These are phyloP conservation scores for Lolium multiflorum DNA, from an alignment of 176 grass and related monocot genomes.

Conservation along the genomic window DNA sequence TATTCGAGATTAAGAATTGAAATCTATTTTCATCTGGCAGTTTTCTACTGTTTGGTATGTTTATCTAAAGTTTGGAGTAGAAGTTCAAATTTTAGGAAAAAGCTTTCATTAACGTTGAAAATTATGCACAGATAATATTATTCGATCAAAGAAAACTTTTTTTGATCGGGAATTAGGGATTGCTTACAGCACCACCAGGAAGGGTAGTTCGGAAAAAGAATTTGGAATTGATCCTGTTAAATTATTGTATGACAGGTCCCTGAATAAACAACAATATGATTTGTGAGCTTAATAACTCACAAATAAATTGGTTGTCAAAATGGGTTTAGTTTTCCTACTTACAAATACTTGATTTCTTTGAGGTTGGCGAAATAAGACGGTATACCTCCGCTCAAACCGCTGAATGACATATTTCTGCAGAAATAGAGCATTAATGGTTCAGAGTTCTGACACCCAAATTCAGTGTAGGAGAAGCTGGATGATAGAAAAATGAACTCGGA, in stretches of 20 bases:
- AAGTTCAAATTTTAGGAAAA: too few species aligned
- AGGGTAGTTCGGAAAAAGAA: slow-evolving; percentile 44
- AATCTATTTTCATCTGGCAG: too few species aligned
- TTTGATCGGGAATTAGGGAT: not conserved
- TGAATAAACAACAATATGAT: slow-evolving; percentile 27
- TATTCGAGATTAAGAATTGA: too few species aligned
- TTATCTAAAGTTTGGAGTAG: too few species aligned
- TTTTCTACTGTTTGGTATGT: too few species aligned
- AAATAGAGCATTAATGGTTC: not conserved
- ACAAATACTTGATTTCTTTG: slow-evolving; percentile 50
- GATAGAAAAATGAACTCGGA: slow-evolving; percentile 20
- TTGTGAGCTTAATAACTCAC: not conserved
- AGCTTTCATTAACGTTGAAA: not conserved
- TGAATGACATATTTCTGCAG: slow-evolving; percentile 54
- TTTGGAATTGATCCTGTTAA: slow-evolving; percentile 62
- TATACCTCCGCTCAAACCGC: slow-evolving; percentile 54
- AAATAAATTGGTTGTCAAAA: not conserved
- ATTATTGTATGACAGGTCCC: slow-evolving; percentile 75
- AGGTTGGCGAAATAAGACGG: slow-evolving; percentile 52
- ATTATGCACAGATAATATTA: not conserved
- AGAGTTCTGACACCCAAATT: not conserved
- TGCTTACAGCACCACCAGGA: slow-evolving; percentile 63
- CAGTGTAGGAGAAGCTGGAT: not conserved
- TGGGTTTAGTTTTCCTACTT: not conserved
- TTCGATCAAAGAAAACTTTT: not conserved